Evolutionary conservation across 129 eudicot genomes (phyloP).

Genomic region (Daucus carota): DNA sequence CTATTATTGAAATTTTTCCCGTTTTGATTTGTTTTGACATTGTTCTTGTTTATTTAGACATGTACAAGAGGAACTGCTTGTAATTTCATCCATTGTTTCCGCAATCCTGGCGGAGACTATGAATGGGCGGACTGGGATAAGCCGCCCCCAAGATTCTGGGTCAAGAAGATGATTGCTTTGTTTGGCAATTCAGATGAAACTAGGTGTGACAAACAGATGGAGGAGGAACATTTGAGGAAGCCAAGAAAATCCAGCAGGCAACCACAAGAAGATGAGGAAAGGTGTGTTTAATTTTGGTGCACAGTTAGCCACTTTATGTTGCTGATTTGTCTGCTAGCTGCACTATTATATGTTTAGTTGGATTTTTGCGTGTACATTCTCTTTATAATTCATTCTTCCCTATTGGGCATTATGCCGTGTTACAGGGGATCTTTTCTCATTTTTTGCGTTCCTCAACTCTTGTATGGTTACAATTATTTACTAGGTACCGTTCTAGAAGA

Average conservation of each 20-base stretch:
- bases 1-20: not conserved
- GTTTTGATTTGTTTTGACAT: not conserved
- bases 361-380: not conserved
- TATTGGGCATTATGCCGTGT: not conserved
- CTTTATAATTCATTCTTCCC: not conserved
- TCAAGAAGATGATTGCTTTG: slow-evolving; percentile 66
- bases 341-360: too few relatives aligned
- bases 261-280: slow-evolving; percentile 31
- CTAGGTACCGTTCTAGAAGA: slow-evolving; percentile 48
- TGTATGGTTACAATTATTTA: not conserved
- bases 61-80: slow-evolving; percentile 90
- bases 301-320: not conserved
- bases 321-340: too few relatives aligned
- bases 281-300: slow-evolving; percentile 31
- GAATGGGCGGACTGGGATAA: slow-evolving; percentile 98
- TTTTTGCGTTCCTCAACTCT: not conserved
- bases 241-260: slow-evolving; percentile 28
- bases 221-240: slow-evolving; percentile 27
- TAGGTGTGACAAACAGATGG: slow-evolving; percentile 32
- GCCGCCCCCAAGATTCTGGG: slow-evolving; percentile 84
- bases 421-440: not conserved
- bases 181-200: slow-evolving; percentile 60
- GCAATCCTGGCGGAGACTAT: slow-evolving; percentile 96
- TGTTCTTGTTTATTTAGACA: slow-evolving; percentile 36
- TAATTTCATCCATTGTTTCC: slow-evolving; percentile 91